Base-by-base conservation (phyloP, 176 grass and related monocot species). In the Poa pratensis region DNA sequence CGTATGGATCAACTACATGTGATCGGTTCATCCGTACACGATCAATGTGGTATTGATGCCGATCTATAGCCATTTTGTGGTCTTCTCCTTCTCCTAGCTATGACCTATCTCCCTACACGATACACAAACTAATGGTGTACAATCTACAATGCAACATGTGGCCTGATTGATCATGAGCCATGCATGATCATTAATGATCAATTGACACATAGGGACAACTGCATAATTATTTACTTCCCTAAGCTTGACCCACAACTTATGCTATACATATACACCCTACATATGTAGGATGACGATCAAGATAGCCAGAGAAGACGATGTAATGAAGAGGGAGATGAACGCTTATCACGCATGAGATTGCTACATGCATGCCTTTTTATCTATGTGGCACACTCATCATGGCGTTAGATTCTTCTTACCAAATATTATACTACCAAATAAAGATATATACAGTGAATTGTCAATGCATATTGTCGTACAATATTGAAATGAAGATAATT, bases 101-200 rank as follows among this genome's bases (percentile, higher is more conserved):
- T n/a, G n/a, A n/a, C n/a, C 19, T 55, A 28, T 67, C 59, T 39
- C 26, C 52, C 28, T 64, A 30, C 15, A 5, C 0, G 13, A 19
- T 32, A 20, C 26, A 75, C 72, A 52, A 19, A 52, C 48, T 52
- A 75, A 32, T 73, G 42, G 49, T 17, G 4, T 17, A 51, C 14
- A 51, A 16, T 51, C 42, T 49, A 60, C 39, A 80, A 80, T 73
- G 40, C 52, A 73, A 51, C 15, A 51, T 51, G 49, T 51, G 49
- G 55, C 6, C 11, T 20, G 28, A 24, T 45, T 7, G 37, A 62
- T 16, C 75, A 48, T 48, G 58, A 79, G 5, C 34, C 69, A 75
- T 66, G 78, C 58, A 81, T 87, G 69, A 52, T 37, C 67, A 23
- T 17, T 73, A 64, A 80, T 80, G 58, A 67, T 87, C 48, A 75